phyloP scores from a whole-genome alignment of 2,329 filamentous ascomycete species.

The Lithohypha guttulata region DNA sequence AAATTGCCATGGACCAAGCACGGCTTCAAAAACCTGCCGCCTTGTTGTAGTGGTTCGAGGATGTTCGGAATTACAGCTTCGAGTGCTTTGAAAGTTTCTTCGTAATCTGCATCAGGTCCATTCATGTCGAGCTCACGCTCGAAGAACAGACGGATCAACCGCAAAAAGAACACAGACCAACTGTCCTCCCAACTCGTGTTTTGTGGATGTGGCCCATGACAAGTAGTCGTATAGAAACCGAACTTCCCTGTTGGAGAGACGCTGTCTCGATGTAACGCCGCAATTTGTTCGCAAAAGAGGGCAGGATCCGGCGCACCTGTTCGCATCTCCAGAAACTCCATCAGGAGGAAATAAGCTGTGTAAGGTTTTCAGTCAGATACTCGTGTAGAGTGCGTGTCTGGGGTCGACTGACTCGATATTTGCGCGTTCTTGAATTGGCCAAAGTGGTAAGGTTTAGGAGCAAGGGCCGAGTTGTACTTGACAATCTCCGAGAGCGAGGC shows the following conservation, averaged over 20 bases:
- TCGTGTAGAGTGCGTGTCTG: too few relatives aligned
- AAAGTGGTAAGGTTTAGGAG: slow-evolving; percentile 24
- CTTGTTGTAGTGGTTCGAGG: slow-evolving; percentile 19
- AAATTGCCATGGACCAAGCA: slow-evolving; percentile 32
- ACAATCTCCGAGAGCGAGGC: slow-evolving; percentile 25
- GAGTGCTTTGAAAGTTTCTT: slow-evolving; percentile 18
- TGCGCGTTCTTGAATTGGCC: slow-evolving; percentile 21
- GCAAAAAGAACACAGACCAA: slow-evolving; percentile 32
- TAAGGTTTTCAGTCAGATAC: slow-evolving; percentile 13
- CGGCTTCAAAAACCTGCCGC: slow-evolving; percentile 23
- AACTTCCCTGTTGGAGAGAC: slow-evolving; percentile 28
- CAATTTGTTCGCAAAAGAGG: slow-evolving; percentile 21
- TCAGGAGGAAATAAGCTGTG: slow-evolving; percentile 26
- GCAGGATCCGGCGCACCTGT: slow-evolving; percentile 22
- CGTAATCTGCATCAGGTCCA: slow-evolving; percentile 25
- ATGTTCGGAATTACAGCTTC: slow-evolving; percentile 27
- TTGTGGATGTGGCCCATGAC: slow-evolving; percentile 24
- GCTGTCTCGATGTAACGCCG: slow-evolving; percentile 25
- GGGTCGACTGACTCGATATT: too few relatives aligned
- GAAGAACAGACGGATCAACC: slow-evolving; percentile 25
- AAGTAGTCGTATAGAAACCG: slow-evolving; percentile 29
- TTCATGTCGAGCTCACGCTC: slow-evolving; percentile 25
- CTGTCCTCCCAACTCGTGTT: slow-evolving; percentile 28
- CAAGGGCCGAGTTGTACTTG: slow-evolving; percentile 22
- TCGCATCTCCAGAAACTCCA: slow-evolving; percentile 25